These are phyloP conservation scores for Effrenium voratum DNA, from an alignment of 73 alveolate genomes.

Conservation along the genomic window DNA sequence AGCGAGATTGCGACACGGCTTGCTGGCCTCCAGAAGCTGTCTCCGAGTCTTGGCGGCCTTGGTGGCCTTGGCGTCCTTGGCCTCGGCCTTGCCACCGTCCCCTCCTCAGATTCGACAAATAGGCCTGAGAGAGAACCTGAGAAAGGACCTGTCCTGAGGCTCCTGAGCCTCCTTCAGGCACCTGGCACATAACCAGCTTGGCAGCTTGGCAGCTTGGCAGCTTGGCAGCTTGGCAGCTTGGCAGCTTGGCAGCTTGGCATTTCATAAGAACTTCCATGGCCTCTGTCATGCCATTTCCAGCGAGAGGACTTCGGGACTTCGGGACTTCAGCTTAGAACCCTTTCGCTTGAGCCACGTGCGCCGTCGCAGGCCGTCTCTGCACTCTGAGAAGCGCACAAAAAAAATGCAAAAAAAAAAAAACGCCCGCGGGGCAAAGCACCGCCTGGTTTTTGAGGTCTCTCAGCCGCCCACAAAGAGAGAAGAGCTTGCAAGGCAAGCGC, in stretches of 20 bases:
- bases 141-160: not conserved
- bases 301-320: too few species aligned
- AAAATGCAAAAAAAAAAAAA: too few species aligned
- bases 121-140: not conserved
- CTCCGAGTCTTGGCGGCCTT: not conserved
- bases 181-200: not conserved
- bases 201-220: not conserved
- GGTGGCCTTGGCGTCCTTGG: not conserved
- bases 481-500: not conserved
- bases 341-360: too few species aligned
- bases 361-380: too few species aligned
- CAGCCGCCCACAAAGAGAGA: not conserved
- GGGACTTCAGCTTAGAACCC: too few species aligned
- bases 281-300: too few species aligned
- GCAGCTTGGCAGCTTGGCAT: too few species aligned
- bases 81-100: not conserved
- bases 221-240: not conserved
- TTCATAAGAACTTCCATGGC: too few species aligned
- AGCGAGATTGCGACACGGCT: not conserved
- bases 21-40: conserved; percentile 8
- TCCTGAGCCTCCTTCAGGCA: not conserved
- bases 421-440: not conserved
- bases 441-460: not conserved
- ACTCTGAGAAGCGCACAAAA: too few species aligned
- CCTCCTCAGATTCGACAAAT: not conserved